phyloP scores from a whole-genome alignment of 345 rosid species.

The Cardamine occulta region DNA sequence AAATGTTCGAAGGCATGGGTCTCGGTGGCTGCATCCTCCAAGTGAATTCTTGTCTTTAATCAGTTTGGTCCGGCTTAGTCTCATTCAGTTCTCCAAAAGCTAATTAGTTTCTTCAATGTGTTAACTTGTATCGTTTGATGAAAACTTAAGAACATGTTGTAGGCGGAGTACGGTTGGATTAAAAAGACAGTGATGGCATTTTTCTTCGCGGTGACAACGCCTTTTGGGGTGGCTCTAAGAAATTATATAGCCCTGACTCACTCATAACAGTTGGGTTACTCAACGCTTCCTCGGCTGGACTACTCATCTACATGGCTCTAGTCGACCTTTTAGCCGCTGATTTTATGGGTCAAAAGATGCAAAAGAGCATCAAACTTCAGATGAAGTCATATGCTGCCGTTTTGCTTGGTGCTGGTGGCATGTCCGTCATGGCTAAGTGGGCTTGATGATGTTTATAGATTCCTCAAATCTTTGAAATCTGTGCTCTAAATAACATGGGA shows the following conservation, averaged over 20 bases:
- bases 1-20: constrained; percentile 80
- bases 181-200: constrained; percentile 52
- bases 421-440: constrained; percentile 69
- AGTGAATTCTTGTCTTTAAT: constrained; percentile 30
- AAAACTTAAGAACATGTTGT: neutral
- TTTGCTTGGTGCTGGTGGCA: constrained; percentile 59
- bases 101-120: neutral
- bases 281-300: constrained; percentile 67
- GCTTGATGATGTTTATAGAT: constrained; percentile 44
- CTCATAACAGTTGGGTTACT: constrained; percentile 61
- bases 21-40: constrained; percentile 73
- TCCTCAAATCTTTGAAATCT: too few species aligned
- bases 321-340: constrained; percentile 73
- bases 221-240: constrained; percentile 33
- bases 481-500: too few species aligned
- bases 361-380: constrained; percentile 50
- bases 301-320: constrained; percentile 72
- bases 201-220: constrained; percentile 66
- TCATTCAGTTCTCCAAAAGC: neutral
- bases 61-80: too few species aligned
- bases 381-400: constrained; percentile 44
- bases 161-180: constrained; percentile 39
- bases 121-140: neutral
- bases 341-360: constrained; percentile 61
- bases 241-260: constrained; percentile 56